phyloP scores from a whole-genome alignment of 306 rosid genomes.

The Lathyrus aphaca region DNA sequence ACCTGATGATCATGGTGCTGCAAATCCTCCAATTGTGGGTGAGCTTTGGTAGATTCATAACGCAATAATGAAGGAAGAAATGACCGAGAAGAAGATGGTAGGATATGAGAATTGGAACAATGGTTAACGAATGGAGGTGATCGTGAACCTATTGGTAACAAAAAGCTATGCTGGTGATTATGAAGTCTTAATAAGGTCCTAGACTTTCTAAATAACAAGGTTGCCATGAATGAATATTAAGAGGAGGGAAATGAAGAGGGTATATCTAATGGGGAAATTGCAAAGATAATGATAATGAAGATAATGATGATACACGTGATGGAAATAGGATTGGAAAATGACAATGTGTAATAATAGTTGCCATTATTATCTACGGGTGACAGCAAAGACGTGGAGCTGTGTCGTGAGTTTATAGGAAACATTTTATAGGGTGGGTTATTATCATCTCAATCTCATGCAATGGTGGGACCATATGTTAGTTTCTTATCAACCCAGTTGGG shows the following conservation, averaged over 20 bases:
- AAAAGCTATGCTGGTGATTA: background rate
- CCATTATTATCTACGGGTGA: too few relatives aligned
- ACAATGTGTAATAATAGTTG: background rate
- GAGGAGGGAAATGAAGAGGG: background rate
- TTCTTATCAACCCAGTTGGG: too few relatives aligned
- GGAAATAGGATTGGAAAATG: background rate
- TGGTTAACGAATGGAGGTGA: background rate
- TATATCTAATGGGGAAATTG: background rate
- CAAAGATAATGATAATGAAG: background rate
- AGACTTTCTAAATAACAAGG: background rate
- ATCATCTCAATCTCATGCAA: too few relatives aligned
- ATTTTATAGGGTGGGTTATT: too few relatives aligned
- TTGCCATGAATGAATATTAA: background rate
- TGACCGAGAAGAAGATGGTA: constrained; percentile 1
- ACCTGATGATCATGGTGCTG: constrained; percentile 40
- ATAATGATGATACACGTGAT: background rate
- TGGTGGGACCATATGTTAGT: too few relatives aligned
- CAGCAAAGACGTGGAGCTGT: constrained; percentile 7
- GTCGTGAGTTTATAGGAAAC: constrained; percentile 10
- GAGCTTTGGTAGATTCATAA: constrained; percentile 48
- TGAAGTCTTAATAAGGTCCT: background rate
- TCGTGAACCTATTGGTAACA: background rate
- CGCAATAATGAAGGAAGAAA: constrained; percentile 23
- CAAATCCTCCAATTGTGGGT: constrained; percentile 39
- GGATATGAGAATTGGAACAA: too few relatives aligned